A percentile compares a stretch with the other conserved stretches of the same genome.
phyloP scores from a whole-genome alignment of 352 stramenopile genomes.

The Halophytophthora batemanensis region DNA sequence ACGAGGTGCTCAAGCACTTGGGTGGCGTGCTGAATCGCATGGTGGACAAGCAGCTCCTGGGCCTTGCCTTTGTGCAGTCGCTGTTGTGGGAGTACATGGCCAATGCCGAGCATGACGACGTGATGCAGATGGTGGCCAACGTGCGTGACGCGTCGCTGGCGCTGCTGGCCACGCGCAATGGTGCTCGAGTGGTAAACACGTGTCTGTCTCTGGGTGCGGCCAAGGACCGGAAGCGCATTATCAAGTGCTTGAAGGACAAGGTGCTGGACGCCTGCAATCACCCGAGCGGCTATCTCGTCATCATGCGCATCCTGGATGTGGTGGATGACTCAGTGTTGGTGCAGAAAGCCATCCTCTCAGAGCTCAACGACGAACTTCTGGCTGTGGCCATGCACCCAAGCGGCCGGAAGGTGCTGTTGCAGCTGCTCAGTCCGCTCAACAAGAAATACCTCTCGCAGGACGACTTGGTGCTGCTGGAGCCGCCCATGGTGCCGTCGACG shows the following conservation, averaged over 20 bases:
- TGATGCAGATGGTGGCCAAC: conserved; percentile 84
- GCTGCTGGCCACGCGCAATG: conserved; percentile 84
- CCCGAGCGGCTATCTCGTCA: conserved; percentile 87
- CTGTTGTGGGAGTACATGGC: conserved; percentile 89
- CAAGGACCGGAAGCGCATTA: conserved; percentile 91
- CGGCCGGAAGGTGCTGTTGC: conserved; percentile 76
- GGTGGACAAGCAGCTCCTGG: conserved; percentile 87
- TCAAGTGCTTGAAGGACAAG: conserved; percentile 90
- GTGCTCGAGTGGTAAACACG: conserved; percentile 83
- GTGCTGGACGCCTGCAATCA: conserved; percentile 87
- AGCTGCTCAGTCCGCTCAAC: conserved; percentile 77
- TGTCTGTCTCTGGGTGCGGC: conserved; percentile 77
- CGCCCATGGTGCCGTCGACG: conserved; percentile 64
- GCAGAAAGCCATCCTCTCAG: conserved; percentile 85
- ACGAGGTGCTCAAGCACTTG: conserved; percentile 72
- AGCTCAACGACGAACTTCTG: conserved; percentile 77
- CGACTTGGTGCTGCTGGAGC: conserved; percentile 67
- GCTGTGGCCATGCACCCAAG: conserved; percentile 67
- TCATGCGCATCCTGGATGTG: conserved; percentile 87
- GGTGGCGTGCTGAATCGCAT: conserved; percentile 78
- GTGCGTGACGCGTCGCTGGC: conserved; percentile 83
- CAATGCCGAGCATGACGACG: conserved; percentile 72
- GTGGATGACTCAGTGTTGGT: conserved; percentile 90
- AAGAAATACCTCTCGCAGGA: conserved; percentile 82
- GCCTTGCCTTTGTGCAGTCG: conserved; percentile 86